These are phyloP conservation scores for Malassezia brasiliensis DNA, from an alignment of 1,284 basidiomycete genomes.

Conservation along the genomic window DNA sequence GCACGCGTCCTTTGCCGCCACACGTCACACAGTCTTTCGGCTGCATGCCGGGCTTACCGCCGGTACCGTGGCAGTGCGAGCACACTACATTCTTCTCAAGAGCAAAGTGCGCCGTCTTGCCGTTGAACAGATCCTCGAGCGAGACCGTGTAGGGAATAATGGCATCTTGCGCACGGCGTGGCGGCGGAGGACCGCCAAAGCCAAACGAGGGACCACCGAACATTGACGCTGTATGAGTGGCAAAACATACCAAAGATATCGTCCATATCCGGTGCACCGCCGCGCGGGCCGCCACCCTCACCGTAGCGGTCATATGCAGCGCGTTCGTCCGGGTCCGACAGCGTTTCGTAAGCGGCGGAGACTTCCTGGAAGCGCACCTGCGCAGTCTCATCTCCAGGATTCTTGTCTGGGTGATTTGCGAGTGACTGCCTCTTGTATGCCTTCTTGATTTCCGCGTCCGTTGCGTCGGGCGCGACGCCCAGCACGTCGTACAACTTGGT, in stretches of 20 bases:
- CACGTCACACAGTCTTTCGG: slow-evolving; percentile 72
- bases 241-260: slow-evolving; percentile 31
- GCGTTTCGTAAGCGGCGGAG: slow-evolving; percentile 40
- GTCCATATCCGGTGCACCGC: slow-evolving; percentile 28
- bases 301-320: slow-evolving; percentile 42
- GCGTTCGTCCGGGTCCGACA: slow-evolving; percentile 33
- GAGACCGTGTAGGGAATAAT: slow-evolving; percentile 70
- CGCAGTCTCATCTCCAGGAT: slow-evolving; percentile 36
- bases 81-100: slow-evolving; percentile 79
- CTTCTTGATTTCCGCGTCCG: slow-evolving; percentile 69
- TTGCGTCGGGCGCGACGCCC: slow-evolving; percentile 60
- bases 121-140: slow-evolving; percentile 84
- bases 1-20: slow-evolving; percentile 69
- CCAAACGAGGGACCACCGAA: slow-evolving; percentile 13
- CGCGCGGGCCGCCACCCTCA: slow-evolving; percentile 20
- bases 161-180: slow-evolving; percentile 42
- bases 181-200: slow-evolving; percentile 46
- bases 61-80: slow-evolving; percentile 72
- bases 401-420: slow-evolving; percentile 43
- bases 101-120: slow-evolving; percentile 77
- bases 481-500: slow-evolving; percentile 52
- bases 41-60: slow-evolving; percentile 68
- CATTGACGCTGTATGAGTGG: slow-evolving; percentile 16
- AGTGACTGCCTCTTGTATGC: slow-evolving; percentile 54
- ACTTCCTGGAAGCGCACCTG: slow-evolving; percentile 42